These are phyloP conservation scores for Hyphodiscus sp. DNA, from an alignment of 2,329 filamentous ascomycete species.

Conservation along the genomic window DNA sequence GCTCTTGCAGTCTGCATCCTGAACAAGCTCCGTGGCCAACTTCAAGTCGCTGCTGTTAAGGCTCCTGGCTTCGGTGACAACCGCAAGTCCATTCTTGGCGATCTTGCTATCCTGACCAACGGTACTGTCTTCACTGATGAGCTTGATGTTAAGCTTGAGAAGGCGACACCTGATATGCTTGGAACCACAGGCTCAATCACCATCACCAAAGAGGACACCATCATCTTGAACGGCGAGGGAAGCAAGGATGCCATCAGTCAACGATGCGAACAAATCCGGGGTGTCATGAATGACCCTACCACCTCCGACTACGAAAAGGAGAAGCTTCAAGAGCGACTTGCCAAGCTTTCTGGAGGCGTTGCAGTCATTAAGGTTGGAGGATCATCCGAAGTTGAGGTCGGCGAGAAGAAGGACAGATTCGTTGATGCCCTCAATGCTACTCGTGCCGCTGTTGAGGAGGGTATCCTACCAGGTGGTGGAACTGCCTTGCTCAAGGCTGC, in stretches of 20 bases:
- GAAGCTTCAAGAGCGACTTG: constrained; percentile 99
- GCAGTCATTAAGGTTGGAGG: constrained; percentile 99
- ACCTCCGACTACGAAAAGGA: constrained; percentile 99
- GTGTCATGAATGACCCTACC: constrained; percentile 86
- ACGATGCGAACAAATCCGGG: constrained; percentile 98
- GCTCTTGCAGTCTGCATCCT: constrained; percentile 97
- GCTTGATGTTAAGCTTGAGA: constrained; percentile 98
- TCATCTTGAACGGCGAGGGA: constrained; percentile 94
- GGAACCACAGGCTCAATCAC: constrained; percentile 97
- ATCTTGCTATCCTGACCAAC: constrained; percentile 92
- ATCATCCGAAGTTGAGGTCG: constrained; percentile 95
- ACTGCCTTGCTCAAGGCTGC: constrained; percentile 97
- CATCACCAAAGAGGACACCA: constrained; percentile 99
- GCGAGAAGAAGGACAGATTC: constrained; percentile 99
- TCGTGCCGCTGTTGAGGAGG: constrained; percentile 96
- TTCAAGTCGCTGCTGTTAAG: constrained; percentile 98
- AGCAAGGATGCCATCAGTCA: constrained; percentile 89
- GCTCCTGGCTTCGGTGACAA: constrained; percentile 99
- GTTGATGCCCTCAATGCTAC: constrained; percentile 98
- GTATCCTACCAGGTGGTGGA: constrained; percentile 96
- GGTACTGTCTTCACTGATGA: constrained; percentile 97
- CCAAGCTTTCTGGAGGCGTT: constrained; percentile 97
- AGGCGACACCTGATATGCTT: constrained; percentile 91
- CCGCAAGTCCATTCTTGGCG: constrained; percentile 98
- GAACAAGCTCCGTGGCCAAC: constrained; percentile 99